Evolutionary conservation across 1,284 basidiomycete genomes (phyloP).

Genomic region (Chalciporus sp.): DNA sequence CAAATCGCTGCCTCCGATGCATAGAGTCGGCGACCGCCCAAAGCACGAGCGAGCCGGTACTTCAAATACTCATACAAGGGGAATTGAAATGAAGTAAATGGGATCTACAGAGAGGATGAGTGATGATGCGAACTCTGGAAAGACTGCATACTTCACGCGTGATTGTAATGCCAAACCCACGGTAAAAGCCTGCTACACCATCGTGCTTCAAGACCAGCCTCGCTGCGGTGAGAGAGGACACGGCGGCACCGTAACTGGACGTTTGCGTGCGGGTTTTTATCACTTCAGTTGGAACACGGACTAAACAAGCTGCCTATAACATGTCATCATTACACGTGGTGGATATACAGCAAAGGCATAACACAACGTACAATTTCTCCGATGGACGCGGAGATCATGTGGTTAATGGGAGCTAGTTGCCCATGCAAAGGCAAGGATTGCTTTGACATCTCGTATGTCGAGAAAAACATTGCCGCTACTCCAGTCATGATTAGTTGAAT

Average conservation of each 20-base stretch:
- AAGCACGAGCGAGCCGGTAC: constrained; percentile 51
- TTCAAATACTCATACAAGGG: constrained; percentile 95
- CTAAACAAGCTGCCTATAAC: constrained; percentile 81
- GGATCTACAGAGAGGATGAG: constrained; percentile 62
- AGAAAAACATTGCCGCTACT: constrained; percentile 92
- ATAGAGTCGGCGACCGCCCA: constrained; percentile 60
- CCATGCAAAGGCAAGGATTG: constrained; percentile 60
- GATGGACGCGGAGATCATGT: constrained; percentile 80
- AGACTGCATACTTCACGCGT: constrained; percentile 66
- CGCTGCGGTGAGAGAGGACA: constrained; percentile 51
- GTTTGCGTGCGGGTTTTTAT: constrained; percentile 88
- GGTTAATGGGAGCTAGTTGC: constrained; percentile 68
- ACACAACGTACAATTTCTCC: constrained; percentile 75
- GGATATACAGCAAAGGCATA: constrained; percentile 12
- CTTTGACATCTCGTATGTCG: constrained; percentile 92
- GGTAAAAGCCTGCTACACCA: constrained; percentile 74
- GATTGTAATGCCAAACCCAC: constrained; percentile 80
- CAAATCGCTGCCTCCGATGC: constrained; percentile 90
- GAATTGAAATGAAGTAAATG: constrained; percentile 97
- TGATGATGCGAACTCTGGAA: not conserved
- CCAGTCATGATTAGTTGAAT: constrained; percentile 1
- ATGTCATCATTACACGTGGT: constrained; percentile 16
- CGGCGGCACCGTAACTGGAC: constrained; percentile 60
- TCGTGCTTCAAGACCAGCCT: constrained; percentile 54
- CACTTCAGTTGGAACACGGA: constrained; percentile 94